Base-by-base conservation (phyloP, 2,329 filamentous ascomycete genomes). In the Xylariales sp. region DNA sequence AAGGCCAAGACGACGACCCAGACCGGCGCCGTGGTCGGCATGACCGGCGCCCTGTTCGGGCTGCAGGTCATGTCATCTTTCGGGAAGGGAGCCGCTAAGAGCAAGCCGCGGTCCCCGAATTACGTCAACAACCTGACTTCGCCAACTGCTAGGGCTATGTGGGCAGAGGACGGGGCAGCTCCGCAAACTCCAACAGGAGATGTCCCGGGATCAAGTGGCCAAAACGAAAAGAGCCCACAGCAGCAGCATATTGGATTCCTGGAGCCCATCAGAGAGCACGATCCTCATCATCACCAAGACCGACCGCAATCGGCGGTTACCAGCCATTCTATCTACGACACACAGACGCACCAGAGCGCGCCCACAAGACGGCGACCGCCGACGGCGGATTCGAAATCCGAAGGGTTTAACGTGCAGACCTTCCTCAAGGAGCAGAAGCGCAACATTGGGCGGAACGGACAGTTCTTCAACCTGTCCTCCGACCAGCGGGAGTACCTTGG, bases 401-500 rank as follows among this genome's bases (percentile, higher is more conserved):
- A 37, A 3, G 44, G 44, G 7, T 53, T 54, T 42, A 54, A 56
- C 31, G 42, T 56, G 19, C 54, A 54, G 33, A 52, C 45, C 6
- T 57, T 59, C 37, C 41, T 57, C 7, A 51, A 37, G 13, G 43
- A 51, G 31, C 31, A 42, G 18, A 34, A 37, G 25, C 27, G 25
- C 12, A 38, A 37, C 25, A 42, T 42, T 23, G 40, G 69, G 3
- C 65, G 71, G 33, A 78, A 78, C 52, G 69, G 69, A 2, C 70
- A 75, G 41, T 78, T 81, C 41, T 67, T 73, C 47, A 67, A 70
- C 30, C 57, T 82, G 25, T 66, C 64, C 1, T 62, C 63, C 15
- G 65, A 69, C 12, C 74, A 82, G 48, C 67, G 76, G 24, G 72
- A 78, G 37, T 63, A 69, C 19, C 62, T 84, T 0, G 80, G 81